Evolutionary conservation across 371 early-diverging fungal species (phyloP).

Genomic region (Blastocladiella emersonii): DNA sequence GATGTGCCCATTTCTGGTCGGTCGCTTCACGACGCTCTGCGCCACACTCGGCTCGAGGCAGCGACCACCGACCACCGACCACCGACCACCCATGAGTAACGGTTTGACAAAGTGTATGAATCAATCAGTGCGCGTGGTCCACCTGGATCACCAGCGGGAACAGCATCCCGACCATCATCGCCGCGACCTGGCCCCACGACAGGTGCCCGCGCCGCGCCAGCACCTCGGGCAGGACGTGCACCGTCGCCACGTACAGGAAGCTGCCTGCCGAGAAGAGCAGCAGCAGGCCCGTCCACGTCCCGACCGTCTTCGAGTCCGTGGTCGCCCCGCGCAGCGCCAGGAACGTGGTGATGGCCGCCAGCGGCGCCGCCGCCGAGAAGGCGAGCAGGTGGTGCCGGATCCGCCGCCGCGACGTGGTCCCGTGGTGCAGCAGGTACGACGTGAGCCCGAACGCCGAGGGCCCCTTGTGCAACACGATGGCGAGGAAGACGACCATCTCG

Average conservation of each 20-base stretch:
- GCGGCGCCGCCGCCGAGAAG: slow-evolving; percentile 75
- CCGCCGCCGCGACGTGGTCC: slow-evolving; percentile 32
- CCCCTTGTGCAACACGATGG: slow-evolving; percentile 93
- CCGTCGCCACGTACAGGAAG: slow-evolving; percentile 82
- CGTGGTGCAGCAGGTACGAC: slow-evolving; percentile 62
- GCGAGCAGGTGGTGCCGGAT: slow-evolving; percentile 60
- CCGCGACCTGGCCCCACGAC: slow-evolving; percentile 6
- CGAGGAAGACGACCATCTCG: slow-evolving; percentile 76
- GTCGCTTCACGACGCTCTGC: too few species aligned
- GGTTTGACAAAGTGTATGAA: too few species aligned
- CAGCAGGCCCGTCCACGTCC: slow-evolving; percentile 68
- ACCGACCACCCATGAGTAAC: too few species aligned
- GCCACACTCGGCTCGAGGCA: too few species aligned
- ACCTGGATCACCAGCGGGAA: slow-evolving; percentile 19
- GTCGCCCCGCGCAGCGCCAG: slow-evolving; percentile 12
- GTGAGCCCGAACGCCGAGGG: slow-evolving; percentile 85
- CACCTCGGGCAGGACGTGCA: slow-evolving; percentile 49
- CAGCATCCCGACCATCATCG: slow-evolving; percentile 23
- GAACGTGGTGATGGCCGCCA: slow-evolving; percentile 64
- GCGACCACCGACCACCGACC: too few species aligned
- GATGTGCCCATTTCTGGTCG: too few species aligned
- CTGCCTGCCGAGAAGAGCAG: slow-evolving; percentile 77
- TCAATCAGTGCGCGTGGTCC: slow-evolving; percentile 16
- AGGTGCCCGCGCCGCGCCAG: slow-evolving; percentile 5
- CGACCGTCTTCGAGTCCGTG: slow-evolving; percentile 14